Evolutionary conservation across 176 grass and related monocot genomes (phyloP), one percentile per base, ranked within the genome.

Genomic region (Oryza brachyantha): DNA sequence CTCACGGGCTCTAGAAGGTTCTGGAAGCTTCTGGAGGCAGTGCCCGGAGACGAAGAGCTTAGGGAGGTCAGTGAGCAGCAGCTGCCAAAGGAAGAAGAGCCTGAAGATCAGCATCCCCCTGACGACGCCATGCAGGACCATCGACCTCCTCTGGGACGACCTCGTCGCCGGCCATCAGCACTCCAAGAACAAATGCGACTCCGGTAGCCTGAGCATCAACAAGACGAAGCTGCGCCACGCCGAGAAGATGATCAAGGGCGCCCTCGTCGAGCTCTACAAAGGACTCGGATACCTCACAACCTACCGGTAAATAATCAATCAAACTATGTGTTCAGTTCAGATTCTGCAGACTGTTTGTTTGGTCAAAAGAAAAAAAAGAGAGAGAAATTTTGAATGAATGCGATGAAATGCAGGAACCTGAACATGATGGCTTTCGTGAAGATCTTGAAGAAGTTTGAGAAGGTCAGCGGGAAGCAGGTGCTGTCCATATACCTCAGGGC

Each of bases 351-450:
- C 40, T 12, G 40, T 42, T 42, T 42, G 40, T 4, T 32, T n/a
- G n/a, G n/a, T n/a, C n/a, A n/a, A n/a, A n/a, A n/a, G n/a, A n/a
- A n/a, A n/a, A n/a, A n/a, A n/a, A n/a, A n/a, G 31, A 32, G 4
- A 32, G 4, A 36, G 12, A 12, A 10, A 41, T 41, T 0, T 10
- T 50, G 45, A n/a, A n/a, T n/a, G 1, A 19, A 32, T 48, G 79
- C 9, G 52, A 52, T 14, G 52, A 52, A 7, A 39, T 42, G 24
- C 22, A 96, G 93, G 83, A 97, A 66, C 46, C 78, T 97, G 72
- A 97, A 97, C 87, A 88, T 93, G 93, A 66, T 90, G 83, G 93
- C 93, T 10, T 97, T 97, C 52, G 87, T 88, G 6, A 97, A 93
- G 76, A 97, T 93, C 39, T 29, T 97, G 73, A 97, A 93, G 46